Evolutionary conservation across 768 basidiomycete species (phyloP).

Genomic region (Tricholoma hemisulphureum): DNA sequence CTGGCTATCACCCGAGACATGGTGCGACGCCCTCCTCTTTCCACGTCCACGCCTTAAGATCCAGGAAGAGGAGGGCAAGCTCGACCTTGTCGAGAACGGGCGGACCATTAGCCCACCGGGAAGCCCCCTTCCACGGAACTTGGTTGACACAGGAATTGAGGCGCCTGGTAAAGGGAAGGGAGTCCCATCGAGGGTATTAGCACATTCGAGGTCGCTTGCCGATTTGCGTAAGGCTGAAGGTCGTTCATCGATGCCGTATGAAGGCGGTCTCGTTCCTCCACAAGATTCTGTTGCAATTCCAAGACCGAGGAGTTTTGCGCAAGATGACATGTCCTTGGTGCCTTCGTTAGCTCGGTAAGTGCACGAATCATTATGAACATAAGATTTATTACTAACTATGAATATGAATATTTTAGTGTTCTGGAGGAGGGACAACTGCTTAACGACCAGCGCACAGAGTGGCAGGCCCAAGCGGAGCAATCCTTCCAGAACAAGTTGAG

Average conservation of each 20-base stretch:
- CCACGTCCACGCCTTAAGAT: conserved; percentile 71
- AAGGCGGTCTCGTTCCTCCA: neutral
- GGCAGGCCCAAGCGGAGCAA: conserved; percentile 60
- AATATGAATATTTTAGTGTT: conserved; percentile 43
- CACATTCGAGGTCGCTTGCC: conserved; percentile 46
- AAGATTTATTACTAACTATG: conserved; percentile 1
- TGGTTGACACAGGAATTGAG: conserved; percentile 4
- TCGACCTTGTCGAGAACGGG: conserved; percentile 17
- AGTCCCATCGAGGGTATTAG: conserved; percentile 45
- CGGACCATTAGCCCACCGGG: conserved; percentile 50
- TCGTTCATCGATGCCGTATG: neutral
- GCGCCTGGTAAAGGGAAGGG: conserved; percentile 21
- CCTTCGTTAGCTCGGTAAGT: conserved; percentile 56
- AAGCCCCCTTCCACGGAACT: conserved; percentile 36
- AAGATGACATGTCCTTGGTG: conserved; percentile 55
- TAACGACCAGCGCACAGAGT: conserved; percentile 60
- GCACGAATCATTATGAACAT: neutral
- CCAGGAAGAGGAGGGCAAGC: conserved; percentile 33
- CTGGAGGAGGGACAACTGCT: conserved; percentile 62
- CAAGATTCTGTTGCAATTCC: neutral
- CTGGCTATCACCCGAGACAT: conserved; percentile 74
- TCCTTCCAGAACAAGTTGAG: conserved; percentile 67
- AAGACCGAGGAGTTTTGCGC: conserved; percentile 56
- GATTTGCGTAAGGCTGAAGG: conserved; percentile 25
- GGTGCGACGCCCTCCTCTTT: conserved; percentile 79